Evolutionary conservation across 495 filamentous ascomycete species (phyloP).

Genomic region (Tuber brumale): DNA sequence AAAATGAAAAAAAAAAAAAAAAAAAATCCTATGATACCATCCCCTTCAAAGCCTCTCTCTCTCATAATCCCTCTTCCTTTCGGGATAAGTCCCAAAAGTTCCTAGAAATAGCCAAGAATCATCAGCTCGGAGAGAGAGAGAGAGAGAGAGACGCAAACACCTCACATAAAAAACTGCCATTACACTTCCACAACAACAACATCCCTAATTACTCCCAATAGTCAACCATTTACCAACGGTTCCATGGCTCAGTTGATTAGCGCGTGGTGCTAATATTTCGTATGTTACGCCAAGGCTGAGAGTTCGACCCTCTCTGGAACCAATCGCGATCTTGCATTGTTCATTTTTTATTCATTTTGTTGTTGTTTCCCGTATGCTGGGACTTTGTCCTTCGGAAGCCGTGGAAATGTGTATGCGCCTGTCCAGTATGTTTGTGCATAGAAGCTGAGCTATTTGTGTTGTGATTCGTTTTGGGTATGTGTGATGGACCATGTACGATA

Average conservation of each 20-base stretch:
- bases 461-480: neutral
- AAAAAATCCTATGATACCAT: too few species aligned
- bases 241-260: constrained; percentile 33
- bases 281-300: constrained; percentile 18
- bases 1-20: too few species aligned
- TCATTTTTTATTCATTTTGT: neutral
- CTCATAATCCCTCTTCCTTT: too few species aligned
- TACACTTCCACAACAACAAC: too few species aligned
- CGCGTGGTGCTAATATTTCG: constrained; percentile 28
- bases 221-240: neutral
- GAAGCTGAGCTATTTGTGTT: neutral
- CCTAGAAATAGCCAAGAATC: too few species aligned
- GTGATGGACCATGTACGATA: neutral
- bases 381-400: neutral
- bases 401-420: neutral
- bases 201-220: neutral
- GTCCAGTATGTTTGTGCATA: too few species aligned
- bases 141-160: too few species aligned
- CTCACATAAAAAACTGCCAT: too few species aligned
- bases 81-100: too few species aligned
- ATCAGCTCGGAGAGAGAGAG: too few species aligned
- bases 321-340: neutral
- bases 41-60: too few species aligned
- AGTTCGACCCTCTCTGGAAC: constrained; percentile 22
- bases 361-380: neutral